Percentiles rank a stretch among this genome's conserved stretches.
Conservation (phyloP, 345 rosid genomes). For the Citrus australasica region DNA sequence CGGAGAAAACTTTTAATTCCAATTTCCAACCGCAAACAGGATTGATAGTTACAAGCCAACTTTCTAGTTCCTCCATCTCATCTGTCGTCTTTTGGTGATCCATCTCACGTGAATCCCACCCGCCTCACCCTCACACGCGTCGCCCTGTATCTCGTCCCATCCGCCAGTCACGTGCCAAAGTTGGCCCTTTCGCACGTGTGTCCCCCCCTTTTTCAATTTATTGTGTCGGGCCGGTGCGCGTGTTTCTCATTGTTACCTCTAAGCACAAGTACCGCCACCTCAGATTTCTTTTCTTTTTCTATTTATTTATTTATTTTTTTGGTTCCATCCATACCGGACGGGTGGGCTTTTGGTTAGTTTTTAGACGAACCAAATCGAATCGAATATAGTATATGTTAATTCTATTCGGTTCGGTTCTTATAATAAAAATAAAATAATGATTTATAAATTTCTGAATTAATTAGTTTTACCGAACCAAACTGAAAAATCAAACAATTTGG, state of each 20-base stretch:
- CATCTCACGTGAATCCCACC: conserved; percentile 63
- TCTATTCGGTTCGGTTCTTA: no score
- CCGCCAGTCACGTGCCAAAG: conserved; percentile 45
- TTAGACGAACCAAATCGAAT: no score
- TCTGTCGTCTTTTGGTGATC: conserved; percentile 22
- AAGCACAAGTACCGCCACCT: neutral
- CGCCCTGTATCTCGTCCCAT: conserved; percentile 15
- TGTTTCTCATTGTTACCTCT: neutral
- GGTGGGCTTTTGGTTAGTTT: no score
- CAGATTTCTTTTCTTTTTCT: neutral
- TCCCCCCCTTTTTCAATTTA: conserved; percentile 12
- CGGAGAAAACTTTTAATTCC: conserved; percentile 11
- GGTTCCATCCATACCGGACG: neutral
- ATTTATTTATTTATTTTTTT: no score
- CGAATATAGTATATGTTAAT: no score
- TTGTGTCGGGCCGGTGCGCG: neutral
- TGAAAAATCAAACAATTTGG: no score
- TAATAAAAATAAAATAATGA: no score
- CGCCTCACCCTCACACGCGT: conserved; percentile 31
- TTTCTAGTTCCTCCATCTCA: conserved; percentile 17
- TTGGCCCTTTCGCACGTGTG: conserved; percentile 31
- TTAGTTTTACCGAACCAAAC: no score
- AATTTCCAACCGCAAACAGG: conserved; percentile 41
- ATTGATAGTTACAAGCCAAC: conserved; percentile 48
- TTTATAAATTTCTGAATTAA: no score